These are phyloP conservation scores for Boletellus sp. DNA, from an alignment of 1,284 basidiomycete species.

Conservation along the genomic window DNA sequence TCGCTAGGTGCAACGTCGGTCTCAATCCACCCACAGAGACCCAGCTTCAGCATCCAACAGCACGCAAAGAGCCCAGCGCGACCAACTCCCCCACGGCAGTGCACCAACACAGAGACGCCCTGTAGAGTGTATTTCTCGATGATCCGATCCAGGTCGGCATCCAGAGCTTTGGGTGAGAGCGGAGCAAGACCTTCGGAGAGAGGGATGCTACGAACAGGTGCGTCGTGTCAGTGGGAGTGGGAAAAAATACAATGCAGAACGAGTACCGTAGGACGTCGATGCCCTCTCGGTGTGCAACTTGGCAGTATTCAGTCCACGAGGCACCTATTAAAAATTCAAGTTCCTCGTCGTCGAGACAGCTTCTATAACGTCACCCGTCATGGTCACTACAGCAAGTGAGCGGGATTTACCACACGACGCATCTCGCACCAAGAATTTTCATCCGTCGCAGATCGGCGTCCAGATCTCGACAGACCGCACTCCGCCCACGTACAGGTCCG, in stretches of 20 bases:
- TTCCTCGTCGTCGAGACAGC: constrained; percentile 87
- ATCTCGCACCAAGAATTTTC: constrained; percentile 71
- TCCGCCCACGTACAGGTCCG: constrained; percentile 78
- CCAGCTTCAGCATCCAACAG: constrained; percentile 91
- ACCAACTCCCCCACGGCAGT: constrained; percentile 94
- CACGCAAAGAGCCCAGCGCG: constrained; percentile 91
- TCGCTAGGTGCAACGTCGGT: constrained; percentile 14
- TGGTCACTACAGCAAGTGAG: background rate
- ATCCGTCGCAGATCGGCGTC: constrained; percentile 76
- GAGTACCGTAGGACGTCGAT: constrained; percentile 69
- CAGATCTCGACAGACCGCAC: constrained; percentile 83
- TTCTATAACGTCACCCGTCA: constrained; percentile 25
- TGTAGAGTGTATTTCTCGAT: constrained; percentile 74
- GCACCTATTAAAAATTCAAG: constrained; percentile 74
- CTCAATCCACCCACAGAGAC: constrained; percentile 72
- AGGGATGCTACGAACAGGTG: constrained; percentile 58
- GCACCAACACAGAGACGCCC: constrained; percentile 77
- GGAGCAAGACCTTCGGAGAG: constrained; percentile 91
- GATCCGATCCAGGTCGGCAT: constrained; percentile 68
- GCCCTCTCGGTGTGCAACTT: constrained; percentile 59
- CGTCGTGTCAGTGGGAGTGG: constrained; percentile 3
- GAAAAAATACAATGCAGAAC: background rate
- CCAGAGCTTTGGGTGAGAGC: constrained; percentile 58
- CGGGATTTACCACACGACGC: constrained; percentile 70
- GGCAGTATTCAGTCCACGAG: constrained; percentile 76